Percentiles rank a stretch among this genome's conserved stretches.
Conservation (phyloP, 2,329 filamentous ascomycete genomes). For the Drechmeria coniospora region DNA sequence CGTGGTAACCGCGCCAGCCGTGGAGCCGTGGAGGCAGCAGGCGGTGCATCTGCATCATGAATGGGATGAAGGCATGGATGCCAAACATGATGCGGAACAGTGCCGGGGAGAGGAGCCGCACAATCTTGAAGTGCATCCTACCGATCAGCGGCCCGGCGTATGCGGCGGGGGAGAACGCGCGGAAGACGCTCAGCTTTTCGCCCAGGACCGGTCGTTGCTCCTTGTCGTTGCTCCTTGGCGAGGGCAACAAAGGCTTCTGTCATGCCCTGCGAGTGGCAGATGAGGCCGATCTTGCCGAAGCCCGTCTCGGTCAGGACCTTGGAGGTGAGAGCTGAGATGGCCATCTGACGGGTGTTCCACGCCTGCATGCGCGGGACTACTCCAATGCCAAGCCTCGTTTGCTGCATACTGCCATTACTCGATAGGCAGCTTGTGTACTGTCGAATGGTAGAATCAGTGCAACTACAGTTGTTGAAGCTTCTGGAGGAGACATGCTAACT, state of each 20-base stretch:
- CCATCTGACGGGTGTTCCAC: slow-evolving; percentile 94
- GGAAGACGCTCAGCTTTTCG: slow-evolving; percentile 73
- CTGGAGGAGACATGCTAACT: too few relatives aligned
- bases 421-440: too few relatives aligned
- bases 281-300: slow-evolving; percentile 66
- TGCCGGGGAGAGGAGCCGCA: slow-evolving; percentile 60
- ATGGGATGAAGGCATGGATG: slow-evolving; percentile 81
- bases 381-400: too few relatives aligned
- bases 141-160: slow-evolving; percentile 78
- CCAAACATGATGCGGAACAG: slow-evolving; percentile 76
- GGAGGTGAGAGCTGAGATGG: slow-evolving; percentile 64
- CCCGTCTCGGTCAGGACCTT: slow-evolving; percentile 70
- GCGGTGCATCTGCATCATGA: slow-evolving; percentile 77
- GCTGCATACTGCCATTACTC: too few relatives aligned
- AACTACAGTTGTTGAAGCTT: too few relatives aligned
- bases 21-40: slow-evolving; percentile 53
- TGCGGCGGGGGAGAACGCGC: slow-evolving; percentile 75
- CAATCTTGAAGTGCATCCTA: slow-evolving; percentile 84
- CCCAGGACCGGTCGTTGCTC: slow-evolving; percentile 78
- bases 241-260: slow-evolving; percentile 78
- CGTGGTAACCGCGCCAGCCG: slow-evolving; percentile 69
- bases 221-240: slow-evolving; percentile 75
- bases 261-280: slow-evolving; percentile 84
- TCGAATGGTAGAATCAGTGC: too few relatives aligned
- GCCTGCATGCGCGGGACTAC: too few relatives aligned